Percentiles rank a stretch among this genome's conserved stretches.
phyloP scores from a whole-genome alignment of 306 rosid species.

The Sindora glabra region DNA sequence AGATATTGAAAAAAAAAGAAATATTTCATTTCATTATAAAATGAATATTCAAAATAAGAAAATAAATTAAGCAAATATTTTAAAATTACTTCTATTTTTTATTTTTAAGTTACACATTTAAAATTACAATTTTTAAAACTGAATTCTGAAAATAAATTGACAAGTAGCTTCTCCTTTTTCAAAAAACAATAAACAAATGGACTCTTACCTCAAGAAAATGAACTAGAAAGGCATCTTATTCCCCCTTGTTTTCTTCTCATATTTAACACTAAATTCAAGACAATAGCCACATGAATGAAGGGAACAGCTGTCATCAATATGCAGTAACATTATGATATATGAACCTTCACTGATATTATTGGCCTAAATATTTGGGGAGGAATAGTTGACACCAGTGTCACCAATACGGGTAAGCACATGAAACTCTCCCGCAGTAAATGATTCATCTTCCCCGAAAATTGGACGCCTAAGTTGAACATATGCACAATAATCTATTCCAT shows the following conservation, averaged over 20 bases:
- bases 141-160: no score
- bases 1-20: no score
- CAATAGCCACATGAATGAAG: neutral
- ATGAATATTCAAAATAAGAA: no score
- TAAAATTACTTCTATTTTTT: no score
- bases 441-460: slow-evolving; percentile 26
- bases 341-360: neutral
- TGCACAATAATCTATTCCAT: slow-evolving; percentile 62
- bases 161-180: no score
- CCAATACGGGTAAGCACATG: slow-evolving; percentile 37
- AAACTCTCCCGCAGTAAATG: slow-evolving; percentile 49
- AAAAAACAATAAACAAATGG: no score
- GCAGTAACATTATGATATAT: no score
- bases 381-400: slow-evolving; percentile 31
- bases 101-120: no score
- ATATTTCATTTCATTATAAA: no score
- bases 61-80: no score
- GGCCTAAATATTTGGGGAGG: neutral
- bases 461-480: slow-evolving; percentile 63
- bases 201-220: neutral
- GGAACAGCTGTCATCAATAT: neutral
- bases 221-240: neutral
- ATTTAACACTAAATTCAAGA: neutral
- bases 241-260: neutral
- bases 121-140: no score